Evolutionary conservation across 345 rosid species (phyloP).

Genomic region (Sonneratia caseolaris): DNA sequence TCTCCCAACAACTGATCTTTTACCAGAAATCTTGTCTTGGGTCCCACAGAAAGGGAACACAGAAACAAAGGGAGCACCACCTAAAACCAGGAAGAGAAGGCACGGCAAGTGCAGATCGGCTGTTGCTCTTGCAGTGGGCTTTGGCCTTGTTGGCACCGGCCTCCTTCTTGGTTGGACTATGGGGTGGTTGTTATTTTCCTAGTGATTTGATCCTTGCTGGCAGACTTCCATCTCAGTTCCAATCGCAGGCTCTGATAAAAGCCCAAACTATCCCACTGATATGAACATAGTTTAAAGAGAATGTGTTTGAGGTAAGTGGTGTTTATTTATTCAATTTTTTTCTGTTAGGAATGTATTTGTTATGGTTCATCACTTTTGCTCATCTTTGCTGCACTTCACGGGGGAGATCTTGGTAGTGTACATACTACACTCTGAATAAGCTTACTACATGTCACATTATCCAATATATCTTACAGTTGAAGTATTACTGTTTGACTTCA

Average conservation of each 20-base stretch:
- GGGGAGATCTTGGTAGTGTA: neutral
- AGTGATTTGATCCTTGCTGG: constrained; percentile 11
- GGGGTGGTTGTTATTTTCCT: constrained; percentile 73
- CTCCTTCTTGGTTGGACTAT: constrained; percentile 92
- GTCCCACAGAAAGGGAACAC: constrained; percentile 29
- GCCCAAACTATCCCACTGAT: neutral
- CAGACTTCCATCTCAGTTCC: neutral
- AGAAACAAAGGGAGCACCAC: neutral
- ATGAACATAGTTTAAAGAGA: neutral
- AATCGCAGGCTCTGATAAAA: neutral
- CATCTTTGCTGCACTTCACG: neutral
- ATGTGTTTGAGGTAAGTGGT: neutral
- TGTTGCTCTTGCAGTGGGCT: constrained; percentile 61
- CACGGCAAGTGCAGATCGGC: constrained; percentile 35
- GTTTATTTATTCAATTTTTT: neutral
- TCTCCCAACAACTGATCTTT: constrained; percentile 33
- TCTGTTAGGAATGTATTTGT: neutral
- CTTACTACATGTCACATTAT: neutral
- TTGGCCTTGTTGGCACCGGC: constrained; percentile 92
- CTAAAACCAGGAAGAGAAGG: constrained; percentile 10
- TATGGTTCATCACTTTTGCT: neutral
- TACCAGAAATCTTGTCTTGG: constrained; percentile 50
- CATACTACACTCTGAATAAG: neutral
- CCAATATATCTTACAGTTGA: neutral
- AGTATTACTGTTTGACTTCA: neutral